Evolutionary conservation across 2,329 filamentous ascomycete species (phyloP).

Genomic region (Trichophyton equinum): DNA sequence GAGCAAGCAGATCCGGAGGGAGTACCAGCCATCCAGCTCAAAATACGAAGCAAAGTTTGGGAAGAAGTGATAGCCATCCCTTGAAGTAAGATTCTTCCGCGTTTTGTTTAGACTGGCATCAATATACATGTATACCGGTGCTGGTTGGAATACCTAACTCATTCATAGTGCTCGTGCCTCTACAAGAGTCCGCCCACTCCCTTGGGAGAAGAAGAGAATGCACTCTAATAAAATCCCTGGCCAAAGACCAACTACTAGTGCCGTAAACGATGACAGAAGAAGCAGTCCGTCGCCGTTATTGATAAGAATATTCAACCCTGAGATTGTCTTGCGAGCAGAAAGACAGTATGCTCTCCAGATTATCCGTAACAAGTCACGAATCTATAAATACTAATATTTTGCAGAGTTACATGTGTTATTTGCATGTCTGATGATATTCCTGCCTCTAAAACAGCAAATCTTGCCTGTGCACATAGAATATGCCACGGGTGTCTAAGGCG

Average conservation of each 20-base stretch:
- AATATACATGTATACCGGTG: too few relatives aligned
- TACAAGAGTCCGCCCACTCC: too few relatives aligned
- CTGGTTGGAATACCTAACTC: too few relatives aligned
- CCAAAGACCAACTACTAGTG: background rate
- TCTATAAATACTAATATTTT: background rate
- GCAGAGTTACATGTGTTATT: constrained; percentile 56
- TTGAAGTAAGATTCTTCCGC: background rate
- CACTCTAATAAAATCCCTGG: background rate
- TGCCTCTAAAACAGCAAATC: constrained; percentile 50
- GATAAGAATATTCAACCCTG: background rate
- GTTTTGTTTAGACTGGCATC: too few relatives aligned
- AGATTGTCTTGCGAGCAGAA: background rate
- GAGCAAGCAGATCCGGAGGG: background rate
- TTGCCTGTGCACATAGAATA: constrained; percentile 71
- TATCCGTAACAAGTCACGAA: too few relatives aligned
- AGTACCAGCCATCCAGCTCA: background rate
- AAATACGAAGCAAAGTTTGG: background rate
- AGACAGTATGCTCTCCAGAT: background rate
- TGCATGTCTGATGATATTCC: constrained; percentile 58
- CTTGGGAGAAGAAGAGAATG: background rate
- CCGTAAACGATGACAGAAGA: background rate
- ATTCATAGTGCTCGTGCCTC: too few relatives aligned
- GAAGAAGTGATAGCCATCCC: background rate
- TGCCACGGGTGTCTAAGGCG: constrained; percentile 64
- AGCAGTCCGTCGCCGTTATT: background rate